phyloP scores from a whole-genome alignment of 2,329 filamentous ascomycete genomes.

The Lecanicillium sp. region DNA sequence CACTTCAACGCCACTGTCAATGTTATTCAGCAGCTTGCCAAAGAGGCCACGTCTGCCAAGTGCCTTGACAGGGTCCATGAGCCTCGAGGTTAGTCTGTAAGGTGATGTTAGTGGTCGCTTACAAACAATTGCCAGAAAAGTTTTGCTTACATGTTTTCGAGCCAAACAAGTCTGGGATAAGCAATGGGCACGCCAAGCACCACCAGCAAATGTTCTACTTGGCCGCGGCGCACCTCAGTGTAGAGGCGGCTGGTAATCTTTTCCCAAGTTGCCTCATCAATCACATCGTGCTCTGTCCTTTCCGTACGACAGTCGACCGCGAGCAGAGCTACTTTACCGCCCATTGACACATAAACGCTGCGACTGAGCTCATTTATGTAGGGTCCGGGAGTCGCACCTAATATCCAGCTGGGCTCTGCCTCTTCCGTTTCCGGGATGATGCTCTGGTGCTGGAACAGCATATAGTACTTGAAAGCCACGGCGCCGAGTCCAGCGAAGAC shows the following conservation, averaged over 20 bases:
- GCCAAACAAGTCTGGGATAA: slow-evolving; percentile 66
- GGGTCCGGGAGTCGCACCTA: slow-evolving; percentile 72
- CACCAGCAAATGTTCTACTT: slow-evolving; percentile 85
- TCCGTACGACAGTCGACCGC: slow-evolving; percentile 91
- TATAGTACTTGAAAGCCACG: slow-evolving; percentile 96
- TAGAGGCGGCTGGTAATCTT: slow-evolving; percentile 81
- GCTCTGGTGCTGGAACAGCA: slow-evolving; percentile 97
- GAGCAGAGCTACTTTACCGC: slow-evolving; percentile 70
- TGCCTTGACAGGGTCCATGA: slow-evolving; percentile 85
- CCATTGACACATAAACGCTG: slow-evolving; percentile 78
- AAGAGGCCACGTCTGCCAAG: slow-evolving; percentile 75
- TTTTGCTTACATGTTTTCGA: slow-evolving; percentile 57
- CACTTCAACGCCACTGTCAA: slow-evolving; percentile 87
- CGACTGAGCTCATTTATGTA: slow-evolving; percentile 85
- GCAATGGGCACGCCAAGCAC: slow-evolving; percentile 78
- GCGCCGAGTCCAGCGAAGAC: slow-evolving; percentile 86
- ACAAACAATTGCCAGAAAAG: too few relatives aligned
- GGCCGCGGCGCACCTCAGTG: slow-evolving; percentile 70
- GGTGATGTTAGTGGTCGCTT: slow-evolving; percentile 14
- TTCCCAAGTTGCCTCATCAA: slow-evolving; percentile 76
- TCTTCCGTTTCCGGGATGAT: slow-evolving; percentile 70
- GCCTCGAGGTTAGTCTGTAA: slow-evolving; percentile 67
- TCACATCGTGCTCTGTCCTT: slow-evolving; percentile 71
- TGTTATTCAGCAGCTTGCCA: slow-evolving; percentile 74
- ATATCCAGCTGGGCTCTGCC: slow-evolving; percentile 84